Percentiles rank a stretch among this genome's conserved stretches.
phyloP scores from a whole-genome alignment of 768 basidiomycete genomes.

The Exsudoporus frostii region DNA sequence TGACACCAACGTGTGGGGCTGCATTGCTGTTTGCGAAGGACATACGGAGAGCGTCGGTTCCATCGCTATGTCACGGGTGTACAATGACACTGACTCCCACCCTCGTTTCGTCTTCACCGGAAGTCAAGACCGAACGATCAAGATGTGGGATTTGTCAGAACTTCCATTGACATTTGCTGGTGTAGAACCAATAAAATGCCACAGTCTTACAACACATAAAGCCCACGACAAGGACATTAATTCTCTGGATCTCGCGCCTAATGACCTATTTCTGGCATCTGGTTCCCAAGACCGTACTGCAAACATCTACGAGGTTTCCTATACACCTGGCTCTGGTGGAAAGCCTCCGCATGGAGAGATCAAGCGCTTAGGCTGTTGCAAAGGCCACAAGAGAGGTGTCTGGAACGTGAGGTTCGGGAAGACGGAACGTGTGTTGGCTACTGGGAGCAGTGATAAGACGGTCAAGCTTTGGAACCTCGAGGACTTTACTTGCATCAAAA shows the following conservation, averaged over 20 bases:
- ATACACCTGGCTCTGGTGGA: constrained; percentile 38
- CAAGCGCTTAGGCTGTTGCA: constrained; percentile 79
- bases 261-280: constrained; percentile 83
- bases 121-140: constrained; percentile 95
- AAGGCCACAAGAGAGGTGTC: constrained; percentile 95
- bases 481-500: constrained; percentile 91
- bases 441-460: constrained; percentile 93
- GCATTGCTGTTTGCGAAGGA: constrained; percentile 87
- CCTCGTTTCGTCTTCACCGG: constrained; percentile 87
- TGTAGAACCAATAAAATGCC: constrained; percentile 46
- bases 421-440: constrained; percentile 81
- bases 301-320: constrained; percentile 81
- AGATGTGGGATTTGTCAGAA: constrained; percentile 91
- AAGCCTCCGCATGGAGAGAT: constrained; percentile 63
- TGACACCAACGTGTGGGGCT: constrained; percentile 40
- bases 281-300: constrained; percentile 96
- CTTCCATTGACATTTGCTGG: constrained; percentile 36
- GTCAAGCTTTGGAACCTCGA: constrained; percentile 93
- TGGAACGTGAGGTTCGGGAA: constrained; percentile 91
- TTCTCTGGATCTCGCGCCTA: constrained; percentile 87
- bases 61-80: constrained; percentile 67
- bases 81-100: constrained; percentile 19
- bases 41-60: constrained; percentile 94
- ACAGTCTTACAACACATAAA: constrained; percentile 79
- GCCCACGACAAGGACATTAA: constrained; percentile 99